Evolutionary conservation across 2,329 filamentous ascomycete genomes (phyloP).

Genomic region (Penicillium sp.): DNA sequence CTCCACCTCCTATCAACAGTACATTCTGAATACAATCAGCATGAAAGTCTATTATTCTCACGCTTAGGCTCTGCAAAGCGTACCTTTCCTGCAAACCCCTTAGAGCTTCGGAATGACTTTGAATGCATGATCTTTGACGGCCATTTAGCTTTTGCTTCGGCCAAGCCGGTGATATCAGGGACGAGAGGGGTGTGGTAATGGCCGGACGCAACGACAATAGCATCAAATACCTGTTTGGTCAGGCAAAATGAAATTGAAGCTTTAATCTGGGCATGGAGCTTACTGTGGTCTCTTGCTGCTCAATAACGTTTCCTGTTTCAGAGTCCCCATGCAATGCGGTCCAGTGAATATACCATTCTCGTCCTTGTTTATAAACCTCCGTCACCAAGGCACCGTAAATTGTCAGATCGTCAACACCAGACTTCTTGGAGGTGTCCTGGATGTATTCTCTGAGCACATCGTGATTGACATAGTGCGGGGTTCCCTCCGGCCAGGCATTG

Average conservation of each 20-base stretch:
- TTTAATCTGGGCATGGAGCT: not conserved
- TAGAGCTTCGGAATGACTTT: slow-evolving; percentile 48
- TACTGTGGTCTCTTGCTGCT: slow-evolving; percentile 6
- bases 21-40: slow-evolving; percentile 42
- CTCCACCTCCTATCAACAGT: slow-evolving; percentile 53
- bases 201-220: slow-evolving; percentile 51
- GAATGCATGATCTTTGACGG: slow-evolving; percentile 49
- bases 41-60: too few species aligned
- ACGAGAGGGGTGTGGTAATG: slow-evolving; percentile 52
- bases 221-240: slow-evolving; percentile 41
- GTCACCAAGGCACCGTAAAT: slow-evolving; percentile 59
- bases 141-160: slow-evolving; percentile 45
- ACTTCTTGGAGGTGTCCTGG: slow-evolving; percentile 51
- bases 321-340: slow-evolving; percentile 37
- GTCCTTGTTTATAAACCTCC: slow-evolving; percentile 44
- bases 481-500: slow-evolving; percentile 56
- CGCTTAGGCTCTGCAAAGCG: not conserved
- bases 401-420: slow-evolving; percentile 50
- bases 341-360: slow-evolving; percentile 52
- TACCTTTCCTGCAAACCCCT: slow-evolving; percentile 53
- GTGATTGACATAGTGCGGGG: slow-evolving; percentile 57
- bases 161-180: slow-evolving; percentile 48
- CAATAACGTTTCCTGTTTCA: not conserved
- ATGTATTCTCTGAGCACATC: slow-evolving; percentile 57
- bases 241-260: not conserved